phyloP scores from a whole-genome alignment of 139 green algal species.

The Micractinium conductrix region DNA sequence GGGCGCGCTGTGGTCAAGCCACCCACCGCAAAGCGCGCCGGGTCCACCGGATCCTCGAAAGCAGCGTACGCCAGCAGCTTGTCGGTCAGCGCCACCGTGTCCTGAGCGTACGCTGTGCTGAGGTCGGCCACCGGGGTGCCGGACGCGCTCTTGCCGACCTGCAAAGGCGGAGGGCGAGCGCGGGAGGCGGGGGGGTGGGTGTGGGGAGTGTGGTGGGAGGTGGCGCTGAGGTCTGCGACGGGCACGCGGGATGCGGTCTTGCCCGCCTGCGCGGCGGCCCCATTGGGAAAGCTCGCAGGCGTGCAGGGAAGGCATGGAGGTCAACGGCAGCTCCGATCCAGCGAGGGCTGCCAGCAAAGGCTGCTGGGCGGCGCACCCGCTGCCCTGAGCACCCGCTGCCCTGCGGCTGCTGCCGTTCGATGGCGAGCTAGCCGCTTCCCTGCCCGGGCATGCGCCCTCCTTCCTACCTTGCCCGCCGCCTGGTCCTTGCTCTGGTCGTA shows the following conservation, averaged over 20 bases:
- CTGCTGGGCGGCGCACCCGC: too few relatives aligned
- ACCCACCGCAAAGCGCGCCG: conserved; percentile 1
- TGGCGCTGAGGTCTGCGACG: background rate
- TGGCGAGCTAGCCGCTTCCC: too few relatives aligned
- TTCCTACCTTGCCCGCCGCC: too few relatives aligned
- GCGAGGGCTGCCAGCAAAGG: too few relatives aligned
- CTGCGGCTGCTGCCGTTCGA: too few relatives aligned
- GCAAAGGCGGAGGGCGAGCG: background rate
- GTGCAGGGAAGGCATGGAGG: background rate
- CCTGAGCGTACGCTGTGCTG: background rate
- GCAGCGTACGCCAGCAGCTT: conserved; percentile 7
- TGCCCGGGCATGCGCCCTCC: too few relatives aligned
- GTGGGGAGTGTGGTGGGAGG: too few relatives aligned
- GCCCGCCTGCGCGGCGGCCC: conserved; percentile 17
- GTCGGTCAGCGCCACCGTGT: conserved; percentile 19
- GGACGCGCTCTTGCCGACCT: conserved; percentile 9
- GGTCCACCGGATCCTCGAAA: conserved; percentile 7
- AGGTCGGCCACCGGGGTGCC: conserved; percentile 28
- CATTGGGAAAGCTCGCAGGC: background rate
- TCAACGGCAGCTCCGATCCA: too few relatives aligned
- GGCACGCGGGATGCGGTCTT: conserved; percentile 8
- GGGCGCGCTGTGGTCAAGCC: too few relatives aligned
- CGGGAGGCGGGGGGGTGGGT: too few relatives aligned
- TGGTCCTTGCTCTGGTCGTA: too few relatives aligned
- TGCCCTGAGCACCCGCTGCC: too few relatives aligned